Conservation (phyloP, 257 asterid genomes). For the Hygrophila difformis region DNA sequence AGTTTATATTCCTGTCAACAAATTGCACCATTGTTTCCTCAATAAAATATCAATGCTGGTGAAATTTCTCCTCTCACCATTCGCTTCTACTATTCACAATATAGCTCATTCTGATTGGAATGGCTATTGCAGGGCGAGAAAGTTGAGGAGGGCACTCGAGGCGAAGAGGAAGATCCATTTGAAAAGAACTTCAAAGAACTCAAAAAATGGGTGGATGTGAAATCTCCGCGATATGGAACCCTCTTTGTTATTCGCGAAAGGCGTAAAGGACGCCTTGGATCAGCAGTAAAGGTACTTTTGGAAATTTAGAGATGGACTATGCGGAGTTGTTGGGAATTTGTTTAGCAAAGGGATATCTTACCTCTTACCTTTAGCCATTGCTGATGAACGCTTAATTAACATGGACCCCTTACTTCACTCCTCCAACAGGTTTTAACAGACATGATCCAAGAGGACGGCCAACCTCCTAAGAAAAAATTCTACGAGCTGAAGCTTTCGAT, state of each 20-base stretch:
- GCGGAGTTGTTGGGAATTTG: too few relatives aligned
- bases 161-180: too few relatives aligned
- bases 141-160: too few relatives aligned
- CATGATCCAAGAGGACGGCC: slow-evolving; percentile 71
- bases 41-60: too few relatives aligned
- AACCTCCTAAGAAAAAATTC: slow-evolving; percentile 75
- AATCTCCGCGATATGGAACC: slow-evolving; percentile 61
- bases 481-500: slow-evolving; percentile 70
- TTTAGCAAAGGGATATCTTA: too few relatives aligned
- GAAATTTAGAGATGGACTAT: neutral
- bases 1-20: too few relatives aligned
- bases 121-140: slow-evolving; percentile 33
- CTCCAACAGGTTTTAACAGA: slow-evolving; percentile 52
- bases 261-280: slow-evolving; percentile 72
- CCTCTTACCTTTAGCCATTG: too few relatives aligned
- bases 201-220: slow-evolving; percentile 78
- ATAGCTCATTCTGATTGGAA: slow-evolving; percentile 8
- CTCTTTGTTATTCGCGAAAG: slow-evolving; percentile 64
- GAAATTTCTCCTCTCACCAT: too few relatives aligned
- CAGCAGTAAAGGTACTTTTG: slow-evolving; percentile 74
- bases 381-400: too few relatives aligned
- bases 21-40: too few relatives aligned
- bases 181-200: slow-evolving; percentile 88
- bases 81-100: too few relatives aligned
- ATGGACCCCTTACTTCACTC: neutral